Percentiles rank a stretch among this genome's conserved stretches.
Conservation (phyloP, 78 protist species). For the Tieghemostelium lacteum region DNA sequence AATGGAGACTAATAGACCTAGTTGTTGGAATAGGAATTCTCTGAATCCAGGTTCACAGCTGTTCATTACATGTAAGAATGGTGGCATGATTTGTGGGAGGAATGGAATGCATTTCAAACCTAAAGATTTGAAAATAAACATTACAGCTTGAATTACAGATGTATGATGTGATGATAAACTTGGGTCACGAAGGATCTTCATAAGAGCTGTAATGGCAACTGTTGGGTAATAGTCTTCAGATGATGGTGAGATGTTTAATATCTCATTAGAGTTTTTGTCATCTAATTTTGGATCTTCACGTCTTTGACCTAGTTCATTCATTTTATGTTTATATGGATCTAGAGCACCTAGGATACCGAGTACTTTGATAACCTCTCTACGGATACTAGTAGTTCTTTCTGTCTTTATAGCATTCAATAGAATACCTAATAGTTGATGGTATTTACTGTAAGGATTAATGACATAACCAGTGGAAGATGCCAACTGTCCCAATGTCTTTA, state of each 20-base stretch:
- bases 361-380: conserved; percentile 85
- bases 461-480: conserved; percentile 92
- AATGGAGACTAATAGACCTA: conserved; percentile 87
- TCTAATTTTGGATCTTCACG: conserved; percentile 72
- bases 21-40: conserved; percentile 86
- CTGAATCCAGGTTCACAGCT: conserved; percentile 82
- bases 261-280: conserved; percentile 12
- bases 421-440: conserved; percentile 88
- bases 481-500: conserved; percentile 92
- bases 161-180: conserved; percentile 80
- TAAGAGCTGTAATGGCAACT: conserved; percentile 89
- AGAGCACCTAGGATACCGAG: conserved; percentile 98
- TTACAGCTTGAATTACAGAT: conserved; percentile 83
- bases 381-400: conserved; percentile 58
- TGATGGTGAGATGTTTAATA: conserved; percentile 70
- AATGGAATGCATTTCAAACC: conserved; percentile 91
- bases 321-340: conserved; percentile 94
- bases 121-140: conserved; percentile 87
- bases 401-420: conserved; percentile 81
- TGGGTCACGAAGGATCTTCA: conserved; percentile 91
- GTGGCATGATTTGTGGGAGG: conserved; percentile 91
- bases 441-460: conserved; percentile 85
- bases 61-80: conserved; percentile 85
- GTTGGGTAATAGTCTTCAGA: conserved; percentile 93
- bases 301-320: conserved; percentile 70